Evolutionary conservation across 2,329 filamentous ascomycete genomes (phyloP), one percentile per base, ranked within the genome.

Genomic region (Penicillium brevicompactum): DNA sequence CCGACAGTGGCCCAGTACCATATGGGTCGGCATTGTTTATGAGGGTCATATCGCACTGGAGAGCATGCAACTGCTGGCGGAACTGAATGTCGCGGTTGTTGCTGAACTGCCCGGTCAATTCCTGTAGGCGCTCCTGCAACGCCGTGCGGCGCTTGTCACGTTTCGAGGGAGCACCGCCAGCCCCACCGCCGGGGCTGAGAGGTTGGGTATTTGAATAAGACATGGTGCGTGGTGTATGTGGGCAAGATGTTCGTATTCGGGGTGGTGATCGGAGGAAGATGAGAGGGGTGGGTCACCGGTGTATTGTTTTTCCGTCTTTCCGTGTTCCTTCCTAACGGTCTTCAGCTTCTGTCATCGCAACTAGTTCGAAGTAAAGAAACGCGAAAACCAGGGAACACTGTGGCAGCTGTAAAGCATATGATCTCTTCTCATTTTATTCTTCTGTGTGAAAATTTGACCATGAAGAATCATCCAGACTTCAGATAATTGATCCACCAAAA

Each of bases 21-120:
- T 96, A 95, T 1, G 90, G 89, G 67, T 96, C 89, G 49, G 94
- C 90, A 64, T 90, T 87, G 72, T 91, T 87, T 62, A 96, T 91
- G 44, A 96, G 82, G 55, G 85, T 90, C 76, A 92, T 92, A 73
- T 96, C 92, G 61, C 91, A 87, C 76, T 97, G 92, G n/a, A 97
- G 86, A 63, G 91, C 91, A 67, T 94, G 88, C 2, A 97, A 83
- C 74, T 97, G 91, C 62, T 94, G 90, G 59, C 92, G 87, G 74
- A 96, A 97, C 66, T 91, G 87, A 59, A 84, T 80, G 73, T 96
- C 91, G 61, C 90, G 85, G 69, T 96, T 92, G 60, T 88, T 84
- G 60, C 86, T 85, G 75, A 96, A 93, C 62, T 87, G 87, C 51
- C 88, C 85, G 51, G 88, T 87, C 74, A 97, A 86, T 53, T 87